Evolutionary conservation across 768 basidiomycete genomes (phyloP).

Genomic region (Termitomyces heimii): DNA sequence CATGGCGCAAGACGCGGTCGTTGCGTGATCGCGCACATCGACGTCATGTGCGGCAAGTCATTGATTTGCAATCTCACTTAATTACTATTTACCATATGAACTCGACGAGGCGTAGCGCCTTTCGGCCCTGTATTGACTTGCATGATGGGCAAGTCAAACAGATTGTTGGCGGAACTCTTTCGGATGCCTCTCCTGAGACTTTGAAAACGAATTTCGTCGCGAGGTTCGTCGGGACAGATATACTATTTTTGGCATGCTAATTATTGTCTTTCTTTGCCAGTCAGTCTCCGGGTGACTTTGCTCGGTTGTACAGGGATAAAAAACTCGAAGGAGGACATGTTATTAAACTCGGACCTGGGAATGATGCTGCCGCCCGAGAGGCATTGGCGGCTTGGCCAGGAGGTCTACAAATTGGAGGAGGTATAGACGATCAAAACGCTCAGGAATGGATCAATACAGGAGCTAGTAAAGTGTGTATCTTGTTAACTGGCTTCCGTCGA

Average conservation of each 20-base stretch:
- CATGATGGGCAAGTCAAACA: constrained; percentile 97
- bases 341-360: constrained; percentile 90
- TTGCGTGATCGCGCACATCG: neutral
- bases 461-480: constrained; percentile 67
- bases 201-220: constrained; percentile 91
- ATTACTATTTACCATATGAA: constrained; percentile 18
- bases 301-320: constrained; percentile 66
- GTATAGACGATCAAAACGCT: constrained; percentile 81
- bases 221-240: constrained; percentile 42
- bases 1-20: neutral
- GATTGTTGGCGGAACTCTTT: constrained; percentile 93
- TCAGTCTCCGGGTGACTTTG: constrained; percentile 74
- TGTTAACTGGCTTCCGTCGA: neutral
- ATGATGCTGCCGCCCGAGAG: constrained; percentile 83
- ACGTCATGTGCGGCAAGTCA: neutral
- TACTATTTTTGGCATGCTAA: constrained; percentile 6
- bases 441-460: constrained; percentile 80
- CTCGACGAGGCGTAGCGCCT: constrained; percentile 42
- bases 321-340: constrained; percentile 85
- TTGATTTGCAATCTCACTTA: neutral
- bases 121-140: constrained; percentile 95
- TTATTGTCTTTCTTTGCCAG: constrained; percentile 31
- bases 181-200: constrained; percentile 49
- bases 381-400: constrained; percentile 83
- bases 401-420: constrained; percentile 89